Evolutionary conservation across 1,139 yeast genomes (phyloP), one percentile per base, ranked within the genome.

Genomic region (Lodderomyces orthopsilosis): DNA sequence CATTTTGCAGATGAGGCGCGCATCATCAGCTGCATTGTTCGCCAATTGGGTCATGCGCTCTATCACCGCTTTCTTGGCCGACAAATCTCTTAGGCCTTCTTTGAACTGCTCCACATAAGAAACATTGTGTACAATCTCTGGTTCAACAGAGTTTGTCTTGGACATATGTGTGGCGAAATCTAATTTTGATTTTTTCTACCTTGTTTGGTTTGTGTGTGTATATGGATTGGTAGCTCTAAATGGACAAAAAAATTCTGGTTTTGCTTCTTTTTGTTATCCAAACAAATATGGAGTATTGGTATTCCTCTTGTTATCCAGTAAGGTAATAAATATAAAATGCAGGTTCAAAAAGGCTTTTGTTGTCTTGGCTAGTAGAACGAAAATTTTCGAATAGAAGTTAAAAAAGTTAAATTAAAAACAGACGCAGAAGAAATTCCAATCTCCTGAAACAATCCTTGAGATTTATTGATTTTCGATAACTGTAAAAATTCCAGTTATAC

Each of bases 11-110:
- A 73, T 70, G 23, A 53, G 61, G 40, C 55, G 53, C 35, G 74
- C 39, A 17, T 24, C 68, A 37, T 62, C 52, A 41, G 63, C 65
- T 21, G 59, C 56, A 49, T 61, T 54, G 46, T 67, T 74, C 1
- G 77, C 75, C 27, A 69, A 52, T 15, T 61, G 53, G 15, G 77
- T 70, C 40, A 73, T 57, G 44, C 69, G 73, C 27, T 66, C 63
- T 32, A 73, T 70, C 28, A 70, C 57, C 3, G 71, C 67, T 41
- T 72, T 52, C 19, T 74, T 66, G 46, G 69, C 68, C 47, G 75
- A 69, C 28, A 71, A 61, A 37, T 65, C 61, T 32, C 54, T 51
- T 38, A 71, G 62, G 33, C 63, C 62, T 43, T 58, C 59, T 47
- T 58, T 60, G 51, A 57, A 69, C 46, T 17, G 15, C n/a, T 14